These are phyloP conservation scores for Eutrema japonicum DNA, from an alignment of 345 rosid species.

Conservation along the genomic window DNA sequence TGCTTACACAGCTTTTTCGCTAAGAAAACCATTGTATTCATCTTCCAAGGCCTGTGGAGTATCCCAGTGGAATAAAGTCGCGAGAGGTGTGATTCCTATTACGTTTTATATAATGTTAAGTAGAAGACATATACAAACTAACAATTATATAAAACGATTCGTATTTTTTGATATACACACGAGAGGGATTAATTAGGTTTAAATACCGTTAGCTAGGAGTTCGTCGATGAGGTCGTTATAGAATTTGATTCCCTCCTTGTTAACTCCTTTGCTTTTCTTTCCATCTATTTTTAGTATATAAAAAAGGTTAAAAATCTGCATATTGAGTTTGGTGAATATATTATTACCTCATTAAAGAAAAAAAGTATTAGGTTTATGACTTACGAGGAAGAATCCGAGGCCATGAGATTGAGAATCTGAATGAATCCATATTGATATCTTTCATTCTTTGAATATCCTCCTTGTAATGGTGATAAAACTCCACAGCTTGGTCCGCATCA, in stretches of 20 bases:
- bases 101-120: background rate
- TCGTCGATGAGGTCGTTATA: slow-evolving; percentile 53
- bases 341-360: background rate
- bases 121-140: background rate
- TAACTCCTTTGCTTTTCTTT: slow-evolving; percentile 40
- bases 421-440: slow-evolving; percentile 45
- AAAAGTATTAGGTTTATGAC: background rate
- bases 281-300: slow-evolving; percentile 28
- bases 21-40: slow-evolving; percentile 51
- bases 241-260: slow-evolving; percentile 47
- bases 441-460: slow-evolving; percentile 49
- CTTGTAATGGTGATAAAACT: slow-evolving; percentile 47
- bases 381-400: slow-evolving; percentile 52
- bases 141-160: background rate
- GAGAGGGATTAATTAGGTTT: background rate
- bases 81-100: slow-evolving; percentile 51
- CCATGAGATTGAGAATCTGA: slow-evolving; percentile 62
- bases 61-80: slow-evolving; percentile 59
- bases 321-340: background rate
- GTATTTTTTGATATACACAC: background rate
- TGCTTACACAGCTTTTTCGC: slow-evolving; percentile 47
- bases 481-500: slow-evolving; percentile 41
- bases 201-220: slow-evolving; percentile 45
- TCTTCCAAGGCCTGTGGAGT: slow-evolving; percentile 56
- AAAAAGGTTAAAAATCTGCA: background rate